Evolutionary conservation across 1,139 yeast species (phyloP).

Genomic region (Suhomyces panamericanus): DNA sequence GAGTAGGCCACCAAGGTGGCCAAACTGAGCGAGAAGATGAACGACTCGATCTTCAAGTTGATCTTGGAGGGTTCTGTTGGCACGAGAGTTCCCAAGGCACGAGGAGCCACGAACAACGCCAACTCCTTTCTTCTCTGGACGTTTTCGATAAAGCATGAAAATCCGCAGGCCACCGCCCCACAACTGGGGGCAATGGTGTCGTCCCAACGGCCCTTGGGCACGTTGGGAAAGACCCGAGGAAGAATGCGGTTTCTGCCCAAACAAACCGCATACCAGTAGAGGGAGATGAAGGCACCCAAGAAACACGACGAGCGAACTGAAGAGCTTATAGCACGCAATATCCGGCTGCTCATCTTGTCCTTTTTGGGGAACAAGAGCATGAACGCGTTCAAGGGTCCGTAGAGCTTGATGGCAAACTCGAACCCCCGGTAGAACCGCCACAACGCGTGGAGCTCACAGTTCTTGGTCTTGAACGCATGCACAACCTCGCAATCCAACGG

Average conservation of each 20-base stretch:
- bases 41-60: slow-evolving; percentile 30
- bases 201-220: slow-evolving; percentile 31
- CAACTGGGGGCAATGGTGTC: slow-evolving; percentile 30
- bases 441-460: slow-evolving; percentile 40
- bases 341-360: slow-evolving; percentile 18
- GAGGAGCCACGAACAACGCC: slow-evolving; percentile 42
- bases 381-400: slow-evolving; percentile 33
- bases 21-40: slow-evolving; percentile 34
- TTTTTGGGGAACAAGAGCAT: slow-evolving; percentile 33
- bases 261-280: slow-evolving; percentile 43
- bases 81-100: slow-evolving; percentile 38
- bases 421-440: slow-evolving; percentile 41
- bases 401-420: slow-evolving; percentile 33
- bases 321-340: slow-evolving; percentile 26
- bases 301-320: slow-evolving; percentile 35
- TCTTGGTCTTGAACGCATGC: slow-evolving; percentile 35
- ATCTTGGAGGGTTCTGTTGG: slow-evolving; percentile 28
- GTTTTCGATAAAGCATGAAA: slow-evolving; percentile 35
- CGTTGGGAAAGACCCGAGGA: slow-evolving; percentile 32
- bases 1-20: slow-evolving; percentile 38
- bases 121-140: slow-evolving; percentile 39
- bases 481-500: slow-evolving; percentile 35
- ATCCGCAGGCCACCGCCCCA: slow-evolving; percentile 36
- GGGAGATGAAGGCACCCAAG: slow-evolving; percentile 34
- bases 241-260: slow-evolving; percentile 32